Percentiles rank a stretch among this genome's conserved stretches.
phyloP scores from a whole-genome alignment of 306 rosid genomes.

The Cyamopsis tetragonoloba region DNA sequence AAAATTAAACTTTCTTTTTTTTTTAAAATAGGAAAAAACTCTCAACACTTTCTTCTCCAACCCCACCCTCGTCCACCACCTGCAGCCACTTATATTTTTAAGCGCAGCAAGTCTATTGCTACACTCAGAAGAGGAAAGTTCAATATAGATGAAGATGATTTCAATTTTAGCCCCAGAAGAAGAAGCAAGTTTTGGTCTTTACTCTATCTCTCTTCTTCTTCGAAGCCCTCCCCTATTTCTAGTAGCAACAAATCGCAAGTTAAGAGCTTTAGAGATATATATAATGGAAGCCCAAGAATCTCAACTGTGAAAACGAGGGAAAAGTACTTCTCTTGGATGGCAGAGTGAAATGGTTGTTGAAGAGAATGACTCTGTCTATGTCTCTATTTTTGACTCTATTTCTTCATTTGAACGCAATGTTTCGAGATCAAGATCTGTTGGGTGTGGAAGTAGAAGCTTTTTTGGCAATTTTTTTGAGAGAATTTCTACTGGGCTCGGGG shows the following conservation, averaged over 20 bases:
- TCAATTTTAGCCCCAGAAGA: conserved; percentile 48
- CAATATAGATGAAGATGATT: neutral
- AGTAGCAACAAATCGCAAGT: conserved; percentile 8
- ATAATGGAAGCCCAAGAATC: conserved; percentile 1
- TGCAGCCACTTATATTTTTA: conserved; percentile 40
- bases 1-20: no score
- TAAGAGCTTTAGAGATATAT: conserved; percentile 2
- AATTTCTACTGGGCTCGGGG: conserved; percentile 88
- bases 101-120: conserved; percentile 75
- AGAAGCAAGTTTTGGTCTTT: conserved; percentile 80
- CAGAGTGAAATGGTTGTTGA: conserved; percentile 25
- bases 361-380: conserved; percentile 40
- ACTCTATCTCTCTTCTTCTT: conserved; percentile 53
- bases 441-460: conserved; percentile 94
- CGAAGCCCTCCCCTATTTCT: conserved; percentile 28
- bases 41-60: no score
- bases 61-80: no score
- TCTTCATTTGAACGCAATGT: conserved; percentile 65
- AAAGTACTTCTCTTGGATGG: conserved; percentile 19
- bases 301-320: conserved; percentile 5
- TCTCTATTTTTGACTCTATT: conserved; percentile 16
- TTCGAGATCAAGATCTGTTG: conserved; percentile 94
- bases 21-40: no score
- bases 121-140: conserved; percentile 41
- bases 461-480: conserved; percentile 92